Conservation (phyloP, 2,329 filamentous ascomycete genomes). For the Ophiostoma quercus region DNA sequence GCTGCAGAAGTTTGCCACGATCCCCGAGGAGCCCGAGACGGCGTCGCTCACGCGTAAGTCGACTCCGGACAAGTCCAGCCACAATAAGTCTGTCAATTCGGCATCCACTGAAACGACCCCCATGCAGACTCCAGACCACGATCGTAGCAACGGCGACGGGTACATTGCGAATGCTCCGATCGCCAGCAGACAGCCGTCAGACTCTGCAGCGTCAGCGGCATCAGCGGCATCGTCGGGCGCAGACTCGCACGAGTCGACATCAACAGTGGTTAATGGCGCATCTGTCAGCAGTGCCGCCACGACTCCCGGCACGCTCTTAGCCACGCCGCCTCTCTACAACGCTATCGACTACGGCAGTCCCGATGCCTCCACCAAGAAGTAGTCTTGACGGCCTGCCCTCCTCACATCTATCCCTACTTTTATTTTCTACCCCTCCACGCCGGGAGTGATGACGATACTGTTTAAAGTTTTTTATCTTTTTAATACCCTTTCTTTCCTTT, state of each 20-base stretch:
- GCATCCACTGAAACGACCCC: neutral
- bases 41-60: conserved; percentile 20
- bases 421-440: neutral
- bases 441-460: neutral
- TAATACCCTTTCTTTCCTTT: conserved; percentile 8
- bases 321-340: neutral
- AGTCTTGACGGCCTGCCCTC: neutral
- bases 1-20: conserved; percentile 76
- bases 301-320: neutral
- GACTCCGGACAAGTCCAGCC: neutral
- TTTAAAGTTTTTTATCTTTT: neutral
- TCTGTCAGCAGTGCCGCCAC: conserved; percentile 9
- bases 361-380: neutral
- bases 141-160: neutral
- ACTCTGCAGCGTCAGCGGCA: neutral
- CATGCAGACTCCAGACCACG: neutral
- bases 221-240: neutral
- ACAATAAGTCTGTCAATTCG: neutral
- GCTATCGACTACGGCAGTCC: neutral
- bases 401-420: neutral
- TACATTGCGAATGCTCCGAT: neutral
- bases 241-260: neutral
- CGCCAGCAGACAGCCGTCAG: neutral
- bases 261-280: neutral
- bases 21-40: conserved; percentile 62